phyloP scores from a whole-genome alignment of 306 rosid genomes.

The Crataegus laevigata region DNA sequence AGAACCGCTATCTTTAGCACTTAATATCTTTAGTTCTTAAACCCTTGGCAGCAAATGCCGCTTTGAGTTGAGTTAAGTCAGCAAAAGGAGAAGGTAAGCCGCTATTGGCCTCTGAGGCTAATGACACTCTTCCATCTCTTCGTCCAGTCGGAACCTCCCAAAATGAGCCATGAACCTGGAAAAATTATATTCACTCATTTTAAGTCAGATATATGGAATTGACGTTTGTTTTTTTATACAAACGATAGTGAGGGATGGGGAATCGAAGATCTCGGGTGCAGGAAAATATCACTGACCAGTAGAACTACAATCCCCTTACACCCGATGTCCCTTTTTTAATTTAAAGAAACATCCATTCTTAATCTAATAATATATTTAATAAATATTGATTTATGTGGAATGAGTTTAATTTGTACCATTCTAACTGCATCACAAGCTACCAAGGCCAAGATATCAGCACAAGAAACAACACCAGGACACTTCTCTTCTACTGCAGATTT shows the following conservation, averaged over 20 bases:
- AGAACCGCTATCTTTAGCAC: constrained; percentile 29
- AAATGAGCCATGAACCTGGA: constrained; percentile 21
- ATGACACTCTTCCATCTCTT: constrained; percentile 31
- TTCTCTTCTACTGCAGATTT: constrained; percentile 27
- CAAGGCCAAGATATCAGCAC: constrained; percentile 29
- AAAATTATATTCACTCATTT: neutral
- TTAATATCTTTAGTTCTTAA: no score
- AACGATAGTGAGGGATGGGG: no score
- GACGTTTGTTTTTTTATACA: no score
- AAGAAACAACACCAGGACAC: constrained; percentile 41
- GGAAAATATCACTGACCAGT: no score
- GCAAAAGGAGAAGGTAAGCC: constrained; percentile 23
- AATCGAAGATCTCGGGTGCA: no score
- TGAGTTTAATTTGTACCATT: neutral
- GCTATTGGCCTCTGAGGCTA: constrained; percentile 5
- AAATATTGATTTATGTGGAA: neutral
- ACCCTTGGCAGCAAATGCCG: constrained; percentile 19
- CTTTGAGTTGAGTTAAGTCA: constrained; percentile 21
- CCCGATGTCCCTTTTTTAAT: no score
- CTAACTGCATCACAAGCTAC: constrained; percentile 28
- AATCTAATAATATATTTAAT: neutral
- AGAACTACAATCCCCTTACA: no score
- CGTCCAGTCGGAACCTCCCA: constrained; percentile 39
- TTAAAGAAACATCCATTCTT: no score
- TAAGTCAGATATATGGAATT: neutral